phyloP scores from a whole-genome alignment of 176 grass and related monocot genomes.

The Eragrostis curvula region DNA sequence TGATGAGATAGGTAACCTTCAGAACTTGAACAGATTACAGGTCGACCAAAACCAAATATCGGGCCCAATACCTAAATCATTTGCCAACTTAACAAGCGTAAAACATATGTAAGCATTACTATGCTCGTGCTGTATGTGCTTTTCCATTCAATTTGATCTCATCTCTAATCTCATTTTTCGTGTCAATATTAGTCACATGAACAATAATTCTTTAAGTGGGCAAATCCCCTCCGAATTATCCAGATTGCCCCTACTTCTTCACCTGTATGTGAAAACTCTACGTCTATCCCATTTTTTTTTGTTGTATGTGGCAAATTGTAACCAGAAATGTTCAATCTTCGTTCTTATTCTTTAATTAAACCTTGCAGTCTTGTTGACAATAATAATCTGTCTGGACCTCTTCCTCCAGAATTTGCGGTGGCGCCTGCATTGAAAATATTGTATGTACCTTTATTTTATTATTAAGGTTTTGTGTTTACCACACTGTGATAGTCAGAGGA shows the following conservation, averaged over 20 bases:
- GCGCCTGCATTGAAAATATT: conserved; percentile 77
- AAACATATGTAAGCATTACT: conserved; percentile 82
- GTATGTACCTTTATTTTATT: conserved; percentile 45
- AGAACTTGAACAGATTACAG: conserved; percentile 81
- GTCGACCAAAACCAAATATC: conserved; percentile 83
- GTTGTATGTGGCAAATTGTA: conserved; percentile 3
- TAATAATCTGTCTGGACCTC: conserved; percentile 70
- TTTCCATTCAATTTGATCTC: conserved; percentile 15
- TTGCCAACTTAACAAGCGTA: conserved; percentile 72
- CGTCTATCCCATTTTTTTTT: conserved; percentile 22
- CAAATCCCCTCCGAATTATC: conserved; percentile 78
- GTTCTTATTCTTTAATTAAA: conserved; percentile 21
- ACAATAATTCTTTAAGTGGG: conserved; percentile 97
- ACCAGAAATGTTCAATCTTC: conserved; percentile 9
- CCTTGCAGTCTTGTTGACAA: conserved; percentile 74
- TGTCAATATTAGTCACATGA: conserved; percentile 85
- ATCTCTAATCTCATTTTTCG: conserved; percentile 33
- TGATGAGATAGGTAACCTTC: conserved; percentile 81
- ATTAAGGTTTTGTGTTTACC: conserved; percentile 36
- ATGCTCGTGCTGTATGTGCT: conserved; percentile 18
- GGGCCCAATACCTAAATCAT: conserved; percentile 85
- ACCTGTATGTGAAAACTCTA: conserved; percentile 75
- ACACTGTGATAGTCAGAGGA: conserved; percentile 20
- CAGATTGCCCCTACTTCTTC: conserved; percentile 70
- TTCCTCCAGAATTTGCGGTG: conserved; percentile 66